These are phyloP conservation scores for Botrytis fragariae DNA, from an alignment of 2,329 filamentous ascomycete genomes.

Conservation along the genomic window DNA sequence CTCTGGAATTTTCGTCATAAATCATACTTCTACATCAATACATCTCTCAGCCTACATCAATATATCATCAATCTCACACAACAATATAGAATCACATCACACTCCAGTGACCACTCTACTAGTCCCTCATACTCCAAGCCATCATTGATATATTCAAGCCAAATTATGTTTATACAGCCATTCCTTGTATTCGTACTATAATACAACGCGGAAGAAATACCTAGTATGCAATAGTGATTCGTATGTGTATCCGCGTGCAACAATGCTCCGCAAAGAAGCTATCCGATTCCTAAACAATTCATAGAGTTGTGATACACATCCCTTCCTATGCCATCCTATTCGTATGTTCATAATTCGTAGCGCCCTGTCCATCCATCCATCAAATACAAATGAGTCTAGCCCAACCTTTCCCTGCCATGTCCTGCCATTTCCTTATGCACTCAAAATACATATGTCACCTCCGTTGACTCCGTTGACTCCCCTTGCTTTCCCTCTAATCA, in stretches of 20 bases:
- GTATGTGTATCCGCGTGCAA: neutral
- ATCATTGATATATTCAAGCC: neutral
- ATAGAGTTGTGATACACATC: neutral
- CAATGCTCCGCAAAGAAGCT: neutral
- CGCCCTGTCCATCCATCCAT: neutral
- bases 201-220: neutral
- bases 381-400: neutral
- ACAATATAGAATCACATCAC: neutral
- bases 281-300: neutral
- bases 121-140: neutral
- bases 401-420: neutral
- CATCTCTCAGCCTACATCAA: neutral
- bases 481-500: neutral
- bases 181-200: neutral
- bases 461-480: neutral
- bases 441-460: too few relatives aligned
- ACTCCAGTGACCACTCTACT: neutral
- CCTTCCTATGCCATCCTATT: neutral
- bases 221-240: neutral
- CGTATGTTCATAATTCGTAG: neutral
- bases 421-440: neutral
- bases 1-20: neutral
- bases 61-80: neutral
- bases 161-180: neutral
- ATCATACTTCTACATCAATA: neutral